phyloP scores from a whole-genome alignment of 139 green algal species.

The Pleodorina starrii region DNA sequence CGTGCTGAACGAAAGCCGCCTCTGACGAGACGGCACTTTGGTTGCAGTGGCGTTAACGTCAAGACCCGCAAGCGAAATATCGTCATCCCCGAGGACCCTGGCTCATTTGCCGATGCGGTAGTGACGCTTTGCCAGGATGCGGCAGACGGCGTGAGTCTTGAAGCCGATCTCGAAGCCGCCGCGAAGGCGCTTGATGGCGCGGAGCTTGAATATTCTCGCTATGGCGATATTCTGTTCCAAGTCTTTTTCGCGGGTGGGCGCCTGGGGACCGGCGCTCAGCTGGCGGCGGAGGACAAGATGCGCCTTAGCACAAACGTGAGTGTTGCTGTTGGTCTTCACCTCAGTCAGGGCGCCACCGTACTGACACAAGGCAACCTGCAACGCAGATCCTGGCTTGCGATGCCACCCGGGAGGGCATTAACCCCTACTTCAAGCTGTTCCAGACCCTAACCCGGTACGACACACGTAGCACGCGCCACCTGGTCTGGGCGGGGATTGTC shows the following conservation, averaged over 20 bases:
- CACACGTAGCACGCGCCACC: too few relatives aligned
- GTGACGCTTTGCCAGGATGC: conserved; percentile 87
- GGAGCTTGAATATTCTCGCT: conserved; percentile 94
- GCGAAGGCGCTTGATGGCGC: conserved; percentile 87
- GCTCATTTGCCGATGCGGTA: conserved; percentile 93
- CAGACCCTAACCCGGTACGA: conserved; percentile 84
- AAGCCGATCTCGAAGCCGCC: conserved; percentile 82
- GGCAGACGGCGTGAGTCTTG: conserved; percentile 70
- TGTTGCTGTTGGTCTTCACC: not conserved
- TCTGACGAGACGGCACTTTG: not conserved
- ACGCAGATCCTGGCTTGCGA: conserved; percentile 78
- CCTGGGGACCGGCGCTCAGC: conserved; percentile 79
- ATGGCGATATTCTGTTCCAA: conserved; percentile 98
- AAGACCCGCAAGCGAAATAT: conserved; percentile 99
- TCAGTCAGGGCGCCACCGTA: not conserved
- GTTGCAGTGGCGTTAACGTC: conserved; percentile 89
- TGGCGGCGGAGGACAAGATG: conserved; percentile 77
- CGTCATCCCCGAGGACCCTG: conserved; percentile 92
- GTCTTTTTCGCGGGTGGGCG: conserved; percentile 91
- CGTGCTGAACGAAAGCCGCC: conserved; percentile 10
- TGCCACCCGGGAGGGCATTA: conserved; percentile 73
- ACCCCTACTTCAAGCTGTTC: conserved; percentile 91
- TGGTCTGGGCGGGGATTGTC: too few relatives aligned
- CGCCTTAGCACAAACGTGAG: conserved; percentile 78
- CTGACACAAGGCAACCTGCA: not conserved